A percentile compares a stretch with the other conserved stretches of the same genome.
Conservation (phyloP, 805 yeast species). For the Debaryomyces castellii region DNA sequence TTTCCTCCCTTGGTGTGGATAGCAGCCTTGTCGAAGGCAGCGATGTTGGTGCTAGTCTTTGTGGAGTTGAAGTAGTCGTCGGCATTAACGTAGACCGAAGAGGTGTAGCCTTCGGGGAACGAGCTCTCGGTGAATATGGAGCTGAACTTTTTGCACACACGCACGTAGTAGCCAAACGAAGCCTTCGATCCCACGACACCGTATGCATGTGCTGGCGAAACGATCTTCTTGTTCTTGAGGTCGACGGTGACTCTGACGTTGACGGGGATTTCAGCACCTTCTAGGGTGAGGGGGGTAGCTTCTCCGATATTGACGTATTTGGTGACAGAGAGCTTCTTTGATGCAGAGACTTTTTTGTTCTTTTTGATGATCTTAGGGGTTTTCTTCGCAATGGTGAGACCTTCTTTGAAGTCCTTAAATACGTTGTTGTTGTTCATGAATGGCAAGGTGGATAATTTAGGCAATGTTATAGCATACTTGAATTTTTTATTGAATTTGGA, state of each 20-base stretch:
- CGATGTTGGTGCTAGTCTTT: slow-evolving; percentile 1
- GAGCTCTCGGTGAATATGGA: slow-evolving; percentile 70
- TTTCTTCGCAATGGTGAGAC: slow-evolving; percentile 50
- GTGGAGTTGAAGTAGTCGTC: slow-evolving; percentile 55
- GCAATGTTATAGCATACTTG: slow-evolving; percentile 65
- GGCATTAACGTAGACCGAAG: slow-evolving; percentile 62
- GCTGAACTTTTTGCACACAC: slow-evolving; percentile 62
- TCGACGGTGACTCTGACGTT: slow-evolving; percentile 84
- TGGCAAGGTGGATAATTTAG: slow-evolving; percentile 72
- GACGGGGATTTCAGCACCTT: slow-evolving; percentile 62
- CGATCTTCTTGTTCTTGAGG: slow-evolving; percentile 56
- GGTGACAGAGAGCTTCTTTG: slow-evolving; percentile 52
- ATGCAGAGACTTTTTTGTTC: slow-evolving; percentile 43
- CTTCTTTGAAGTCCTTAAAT: slow-evolving; percentile 54
- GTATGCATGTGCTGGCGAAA: slow-evolving; percentile 71
- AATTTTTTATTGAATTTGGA: slow-evolving; percentile 45
- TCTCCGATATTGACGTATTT: slow-evolving; percentile 78
- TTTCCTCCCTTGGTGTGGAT: slow-evolving; percentile 19
- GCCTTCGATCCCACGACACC: slow-evolving; percentile 59
- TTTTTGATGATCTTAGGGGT: slow-evolving; percentile 34
- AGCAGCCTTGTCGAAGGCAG: slow-evolving; percentile 7
- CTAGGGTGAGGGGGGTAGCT: slow-evolving; percentile 55
- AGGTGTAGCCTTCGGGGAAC: slow-evolving; percentile 64
- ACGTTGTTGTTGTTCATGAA: slow-evolving; percentile 55
- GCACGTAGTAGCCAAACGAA: slow-evolving; percentile 71